Base-by-base conservation (phyloP, 495 filamentous ascomycete genomes). In the Xylaria bambusicola region DNA sequence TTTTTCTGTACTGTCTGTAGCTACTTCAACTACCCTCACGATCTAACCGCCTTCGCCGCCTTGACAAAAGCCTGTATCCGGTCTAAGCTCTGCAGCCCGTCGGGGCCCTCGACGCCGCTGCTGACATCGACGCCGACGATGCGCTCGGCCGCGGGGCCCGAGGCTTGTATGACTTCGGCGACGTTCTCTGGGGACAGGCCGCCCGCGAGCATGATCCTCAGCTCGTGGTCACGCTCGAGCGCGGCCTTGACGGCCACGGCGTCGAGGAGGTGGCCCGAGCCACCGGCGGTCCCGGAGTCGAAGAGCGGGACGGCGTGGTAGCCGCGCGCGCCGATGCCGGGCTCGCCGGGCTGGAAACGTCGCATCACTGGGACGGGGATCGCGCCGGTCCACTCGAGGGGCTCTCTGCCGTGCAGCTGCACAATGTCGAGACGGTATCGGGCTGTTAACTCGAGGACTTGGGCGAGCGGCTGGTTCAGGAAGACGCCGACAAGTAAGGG, bases 401-500 rank as follows among this genome's bases (percentile, higher is more conserved):
- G 93, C 71, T 98, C 94, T 51, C 85, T 77, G 8, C 94, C 94
- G 70, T 98, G 94, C 3, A 98, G 81, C 66, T 98, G 94, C 3
- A 98, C 87, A 42, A 94, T 77, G 68, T 98, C 94, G n/a, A 98
- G 86, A 45, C 80, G 78, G 56, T 97, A 82, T 2, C 86, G 80
- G 53, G 82, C 80, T 64, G 93, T 90, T 66, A 92, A 82, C 42
- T 81, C 80, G 21, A 97, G 74, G 18, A 98, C 76, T 55, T 96
- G 91, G 20, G 83, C 80, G 12, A 98, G 77, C 2, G 93, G 86
- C 64, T 97, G 93, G 73, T 97, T 88, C 69, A 87, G 89, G 74
- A 98, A 98, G 5, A 98, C 93, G 52, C 94, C 94, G 31, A 96
- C 95, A 24, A 98, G 81, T 27, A 96, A 78, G 1, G 94, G 88